phyloP scores from a whole-genome alignment of 2,329 filamentous ascomycete genomes.

The Aspergillus glaucus region DNA sequence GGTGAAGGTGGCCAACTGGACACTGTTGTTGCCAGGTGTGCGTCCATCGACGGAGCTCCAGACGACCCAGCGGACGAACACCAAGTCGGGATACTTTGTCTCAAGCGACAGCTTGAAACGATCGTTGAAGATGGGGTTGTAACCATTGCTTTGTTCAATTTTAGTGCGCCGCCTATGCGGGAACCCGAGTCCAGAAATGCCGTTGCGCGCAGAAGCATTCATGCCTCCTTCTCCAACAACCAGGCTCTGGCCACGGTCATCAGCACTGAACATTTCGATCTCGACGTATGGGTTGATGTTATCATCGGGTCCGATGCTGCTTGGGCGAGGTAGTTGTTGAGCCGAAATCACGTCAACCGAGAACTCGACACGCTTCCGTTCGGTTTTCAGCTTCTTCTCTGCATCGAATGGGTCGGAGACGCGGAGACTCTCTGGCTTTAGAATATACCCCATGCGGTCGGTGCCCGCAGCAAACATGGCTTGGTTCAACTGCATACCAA shows the following conservation, averaged over 20 bases:
- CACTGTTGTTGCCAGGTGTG: constrained; percentile 57
- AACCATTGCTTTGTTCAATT: constrained; percentile 81
- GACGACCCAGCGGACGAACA: constrained; percentile 90
- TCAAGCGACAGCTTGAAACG: constrained; percentile 73
- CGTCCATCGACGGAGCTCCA: constrained; percentile 77
- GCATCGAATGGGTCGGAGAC: constrained; percentile 17
- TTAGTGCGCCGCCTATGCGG: constrained; percentile 73
- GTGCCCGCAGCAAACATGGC: constrained; percentile 92
- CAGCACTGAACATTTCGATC: constrained; percentile 88
- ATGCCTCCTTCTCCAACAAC: constrained; percentile 61
- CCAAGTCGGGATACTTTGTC: constrained; percentile 88
- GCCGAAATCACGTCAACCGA: constrained; percentile 85
- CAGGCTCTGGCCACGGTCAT: constrained; percentile 76
- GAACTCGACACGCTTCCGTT: constrained; percentile 77
- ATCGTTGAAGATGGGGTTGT: constrained; percentile 82
- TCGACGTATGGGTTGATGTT: constrained; percentile 90
- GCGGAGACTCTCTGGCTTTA: constrained; percentile 83
- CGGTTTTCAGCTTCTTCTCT: constrained; percentile 52
- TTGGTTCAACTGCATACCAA: constrained; percentile 92
- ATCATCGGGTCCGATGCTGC: constrained; percentile 63
- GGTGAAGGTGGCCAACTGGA: constrained; percentile 77
- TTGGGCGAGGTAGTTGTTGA: constrained; percentile 83
- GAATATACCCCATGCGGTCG: constrained; percentile 83
- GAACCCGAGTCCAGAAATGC: constrained; percentile 60
- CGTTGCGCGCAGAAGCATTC: constrained; percentile 58